Evolutionary conservation across 805 yeast species (phyloP).

Genomic region (Starmerella floricola): DNA sequence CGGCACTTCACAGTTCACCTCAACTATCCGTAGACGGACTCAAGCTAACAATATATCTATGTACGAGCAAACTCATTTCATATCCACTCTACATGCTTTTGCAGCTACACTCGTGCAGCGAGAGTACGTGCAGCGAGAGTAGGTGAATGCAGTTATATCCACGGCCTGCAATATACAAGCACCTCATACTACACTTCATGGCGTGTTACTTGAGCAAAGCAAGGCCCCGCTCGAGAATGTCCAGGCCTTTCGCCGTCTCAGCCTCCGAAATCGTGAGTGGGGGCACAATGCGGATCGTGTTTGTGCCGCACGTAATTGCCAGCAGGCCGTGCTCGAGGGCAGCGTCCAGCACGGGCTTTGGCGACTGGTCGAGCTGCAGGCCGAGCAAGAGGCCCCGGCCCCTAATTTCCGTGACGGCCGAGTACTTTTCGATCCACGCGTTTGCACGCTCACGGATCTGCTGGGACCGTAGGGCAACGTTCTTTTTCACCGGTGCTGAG

Average conservation of each 20-base stretch:
- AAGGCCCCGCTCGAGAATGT: conserved; percentile 46
- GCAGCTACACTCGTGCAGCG: too few relatives aligned
- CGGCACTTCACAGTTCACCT: too few relatives aligned
- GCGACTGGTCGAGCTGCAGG: conserved; percentile 57
- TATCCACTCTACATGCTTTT: too few relatives aligned
- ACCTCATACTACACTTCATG: too few relatives aligned
- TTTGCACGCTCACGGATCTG: conserved; percentile 38
- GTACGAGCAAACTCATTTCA: too few relatives aligned
- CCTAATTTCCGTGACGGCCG: conserved; percentile 53
- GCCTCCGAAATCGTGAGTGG: conserved; percentile 72
- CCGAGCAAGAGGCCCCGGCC: conserved; percentile 88
- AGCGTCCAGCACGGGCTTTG: conserved; percentile 45
- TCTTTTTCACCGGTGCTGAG: conserved; percentile 43
- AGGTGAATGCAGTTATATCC: too few relatives aligned
- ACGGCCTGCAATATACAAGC: too few relatives aligned
- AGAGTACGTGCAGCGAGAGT: too few relatives aligned
- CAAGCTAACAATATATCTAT: too few relatives aligned
- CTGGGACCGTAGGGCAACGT: conserved; percentile 51
- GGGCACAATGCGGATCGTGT: conserved; percentile 83
- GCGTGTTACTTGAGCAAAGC: neutral
- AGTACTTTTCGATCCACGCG: conserved; percentile 35
- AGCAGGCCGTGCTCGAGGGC: conserved; percentile 73
- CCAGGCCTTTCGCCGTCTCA: conserved; percentile 57
- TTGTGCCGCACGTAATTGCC: conserved; percentile 83
- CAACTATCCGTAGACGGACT: too few relatives aligned